Evolutionary conservation across 345 rosid genomes (phyloP).

Genomic region (Jatropha curcas): DNA sequence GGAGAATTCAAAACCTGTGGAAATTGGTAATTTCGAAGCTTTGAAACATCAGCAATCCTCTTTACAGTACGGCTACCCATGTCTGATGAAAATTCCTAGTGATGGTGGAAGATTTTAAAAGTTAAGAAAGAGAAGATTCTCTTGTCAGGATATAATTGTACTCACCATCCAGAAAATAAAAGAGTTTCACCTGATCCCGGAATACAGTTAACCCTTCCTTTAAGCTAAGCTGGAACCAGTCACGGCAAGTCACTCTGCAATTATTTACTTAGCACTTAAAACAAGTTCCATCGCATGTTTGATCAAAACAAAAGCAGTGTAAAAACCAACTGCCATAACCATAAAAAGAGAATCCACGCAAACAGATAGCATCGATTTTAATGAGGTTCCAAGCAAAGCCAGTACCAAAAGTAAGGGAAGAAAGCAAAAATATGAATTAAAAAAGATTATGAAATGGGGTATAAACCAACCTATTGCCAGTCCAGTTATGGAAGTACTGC

Average conservation of each 20-base stretch:
- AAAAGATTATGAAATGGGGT: constrained; percentile 9
- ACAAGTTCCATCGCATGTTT: constrained; percentile 6
- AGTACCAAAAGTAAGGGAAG: constrained; percentile 1
- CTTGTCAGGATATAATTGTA: constrained; percentile 7
- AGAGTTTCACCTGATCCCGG: constrained; percentile 75
- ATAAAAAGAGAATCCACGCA: neutral
- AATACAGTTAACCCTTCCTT: constrained; percentile 99
- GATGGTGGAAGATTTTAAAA: neutral
- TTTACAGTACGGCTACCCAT: constrained; percentile 98
- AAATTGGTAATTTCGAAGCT: constrained; percentile 77
- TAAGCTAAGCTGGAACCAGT: constrained; percentile 98
- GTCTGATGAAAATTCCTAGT: constrained; percentile 97
- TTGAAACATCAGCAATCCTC: constrained; percentile 95
- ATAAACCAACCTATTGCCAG: constrained; percentile 87
- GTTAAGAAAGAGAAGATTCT: neutral
- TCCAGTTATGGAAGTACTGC: constrained; percentile 99
- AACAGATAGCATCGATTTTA: neutral
- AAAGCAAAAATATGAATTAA: neutral
- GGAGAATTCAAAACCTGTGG: constrained; percentile 66
- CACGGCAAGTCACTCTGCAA: constrained; percentile 96
- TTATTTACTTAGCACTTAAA: constrained; percentile 15
- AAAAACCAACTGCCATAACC: constrained; percentile 8
- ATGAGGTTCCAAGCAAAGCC: neutral
- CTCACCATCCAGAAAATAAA: constrained; percentile 4
- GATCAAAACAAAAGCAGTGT: neutral